A percentile compares a stretch with the other conserved stretches of the same genome.
Conservation (phyloP, 2,329 filamentous ascomycete species). For the Botrytis hyacinthi region DNA sequence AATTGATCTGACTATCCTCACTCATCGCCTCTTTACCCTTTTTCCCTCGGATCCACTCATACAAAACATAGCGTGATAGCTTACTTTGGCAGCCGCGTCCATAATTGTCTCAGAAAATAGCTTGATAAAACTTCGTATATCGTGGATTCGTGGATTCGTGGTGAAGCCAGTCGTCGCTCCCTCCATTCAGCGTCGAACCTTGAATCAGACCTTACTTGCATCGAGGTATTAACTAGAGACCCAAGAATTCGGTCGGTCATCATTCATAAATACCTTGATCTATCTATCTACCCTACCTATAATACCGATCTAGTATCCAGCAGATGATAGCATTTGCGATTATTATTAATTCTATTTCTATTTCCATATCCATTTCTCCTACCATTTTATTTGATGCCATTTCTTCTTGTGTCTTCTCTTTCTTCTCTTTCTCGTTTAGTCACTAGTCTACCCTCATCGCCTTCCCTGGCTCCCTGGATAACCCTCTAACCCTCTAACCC, state of each 20-base stretch:
- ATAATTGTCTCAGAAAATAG: background rate
- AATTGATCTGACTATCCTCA: background rate
- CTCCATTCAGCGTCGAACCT: background rate
- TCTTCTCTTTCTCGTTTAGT: background rate
- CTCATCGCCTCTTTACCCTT: background rate
- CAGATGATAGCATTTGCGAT: background rate
- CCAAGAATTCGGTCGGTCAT: background rate
- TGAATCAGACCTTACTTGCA: background rate
- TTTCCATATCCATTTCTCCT: too few relatives aligned
- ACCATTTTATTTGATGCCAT: background rate
- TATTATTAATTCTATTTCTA: background rate
- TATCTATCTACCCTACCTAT: background rate
- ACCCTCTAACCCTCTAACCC: too few relatives aligned
- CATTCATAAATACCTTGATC: background rate
- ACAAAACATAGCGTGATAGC: slow-evolving; percentile 19
- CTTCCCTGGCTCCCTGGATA: background rate
- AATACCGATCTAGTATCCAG: background rate
- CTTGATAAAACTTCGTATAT: background rate
- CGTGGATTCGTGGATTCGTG: background rate
- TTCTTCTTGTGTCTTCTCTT: background rate
- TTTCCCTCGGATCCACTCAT: slow-evolving; percentile 12
- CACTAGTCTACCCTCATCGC: background rate
- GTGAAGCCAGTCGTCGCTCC: background rate
- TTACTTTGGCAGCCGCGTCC: slow-evolving; percentile 11
- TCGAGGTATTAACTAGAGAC: background rate